A percentile compares a stretch with the other conserved stretches of the same genome.
These are phyloP conservation scores for Vigna nakashimae DNA, from an alignment of 306 rosid species.

Conservation along the genomic window DNA sequence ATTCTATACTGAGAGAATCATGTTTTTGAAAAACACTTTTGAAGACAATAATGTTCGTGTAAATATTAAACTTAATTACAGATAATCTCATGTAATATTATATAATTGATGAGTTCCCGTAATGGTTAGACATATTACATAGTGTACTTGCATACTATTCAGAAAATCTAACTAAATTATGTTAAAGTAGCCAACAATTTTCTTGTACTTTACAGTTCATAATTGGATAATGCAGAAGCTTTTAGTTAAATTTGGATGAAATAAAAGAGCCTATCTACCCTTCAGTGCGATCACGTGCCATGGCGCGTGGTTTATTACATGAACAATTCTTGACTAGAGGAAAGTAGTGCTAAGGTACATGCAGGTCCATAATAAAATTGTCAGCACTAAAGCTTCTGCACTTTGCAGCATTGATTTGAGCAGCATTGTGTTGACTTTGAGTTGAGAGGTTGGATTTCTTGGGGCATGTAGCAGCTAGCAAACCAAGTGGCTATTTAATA, in stretches of 20 bases:
- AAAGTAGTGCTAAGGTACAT: slow-evolving; percentile 5
- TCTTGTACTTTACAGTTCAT: not conserved
- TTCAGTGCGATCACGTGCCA: slow-evolving; percentile 59
- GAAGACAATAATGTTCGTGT: too few relatives aligned
- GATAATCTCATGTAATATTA: too few relatives aligned
- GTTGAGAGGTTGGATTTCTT: slow-evolving; percentile 37
- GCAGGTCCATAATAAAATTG: slow-evolving; percentile 37
- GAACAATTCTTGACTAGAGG: not conserved
- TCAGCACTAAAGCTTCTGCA: slow-evolving; percentile 43
- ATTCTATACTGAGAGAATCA: too few relatives aligned
- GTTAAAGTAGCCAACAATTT: not conserved
- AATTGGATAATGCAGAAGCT: not conserved
- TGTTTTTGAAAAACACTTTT: too few relatives aligned
- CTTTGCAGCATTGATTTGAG: slow-evolving; percentile 51
- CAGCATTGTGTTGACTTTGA: slow-evolving; percentile 56
- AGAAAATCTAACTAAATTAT: too few relatives aligned
- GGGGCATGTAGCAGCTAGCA: slow-evolving; percentile 39
- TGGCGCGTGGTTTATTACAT: slow-evolving; percentile 39
- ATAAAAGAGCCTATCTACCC: not conserved
- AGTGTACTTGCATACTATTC: too few relatives aligned
- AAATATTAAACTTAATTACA: too few relatives aligned
- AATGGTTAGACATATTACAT: too few relatives aligned
- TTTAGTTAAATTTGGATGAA: not conserved
- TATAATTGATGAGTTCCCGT: too few relatives aligned
- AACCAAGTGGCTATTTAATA: slow-evolving; percentile 46